These are phyloP conservation scores for Botryotinia calthae DNA, from an alignment of 2,329 filamentous ascomycete genomes.

Conservation along the genomic window DNA sequence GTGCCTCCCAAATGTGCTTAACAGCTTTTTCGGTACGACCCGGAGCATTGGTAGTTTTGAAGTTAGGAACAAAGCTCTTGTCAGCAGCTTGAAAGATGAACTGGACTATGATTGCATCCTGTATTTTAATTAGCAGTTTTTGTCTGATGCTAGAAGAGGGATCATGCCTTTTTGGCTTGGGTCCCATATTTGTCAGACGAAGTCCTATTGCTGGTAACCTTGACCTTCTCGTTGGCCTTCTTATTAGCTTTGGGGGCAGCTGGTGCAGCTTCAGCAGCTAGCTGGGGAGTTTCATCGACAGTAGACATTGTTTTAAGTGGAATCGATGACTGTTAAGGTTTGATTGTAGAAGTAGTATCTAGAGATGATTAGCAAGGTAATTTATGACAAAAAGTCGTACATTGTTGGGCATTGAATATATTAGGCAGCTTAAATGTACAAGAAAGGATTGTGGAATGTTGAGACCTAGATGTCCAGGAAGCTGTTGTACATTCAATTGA, in stretches of 20 bases:
- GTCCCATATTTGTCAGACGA: background rate
- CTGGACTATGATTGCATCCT: background rate
- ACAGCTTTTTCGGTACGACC: background rate
- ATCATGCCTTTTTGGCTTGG: background rate
- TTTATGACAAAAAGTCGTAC: background rate
- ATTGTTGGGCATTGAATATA: background rate
- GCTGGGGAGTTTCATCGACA: background rate
- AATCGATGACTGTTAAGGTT: background rate
- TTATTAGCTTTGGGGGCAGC: background rate
- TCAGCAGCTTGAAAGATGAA: background rate
- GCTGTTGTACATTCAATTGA: background rate
- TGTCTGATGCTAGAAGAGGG: accelerated
- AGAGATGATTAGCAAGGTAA: background rate
- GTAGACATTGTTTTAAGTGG: background rate
- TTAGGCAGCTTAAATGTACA: background rate
- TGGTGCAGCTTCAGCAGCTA: no score
- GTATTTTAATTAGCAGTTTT: background rate
- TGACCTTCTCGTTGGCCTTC: background rate
- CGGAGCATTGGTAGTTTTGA: background rate
- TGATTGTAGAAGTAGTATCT: background rate
- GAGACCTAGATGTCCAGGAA: background rate
- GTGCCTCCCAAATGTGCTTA: background rate
- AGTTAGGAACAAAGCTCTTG: background rate
- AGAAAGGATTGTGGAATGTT: background rate
- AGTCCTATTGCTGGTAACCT: background rate